A percentile compares a stretch with the other conserved stretches of the same genome.
Evolutionary conservation across 2,329 filamentous ascomycete species (phyloP).

Genomic region (Taxawa tesnikishii): DNA sequence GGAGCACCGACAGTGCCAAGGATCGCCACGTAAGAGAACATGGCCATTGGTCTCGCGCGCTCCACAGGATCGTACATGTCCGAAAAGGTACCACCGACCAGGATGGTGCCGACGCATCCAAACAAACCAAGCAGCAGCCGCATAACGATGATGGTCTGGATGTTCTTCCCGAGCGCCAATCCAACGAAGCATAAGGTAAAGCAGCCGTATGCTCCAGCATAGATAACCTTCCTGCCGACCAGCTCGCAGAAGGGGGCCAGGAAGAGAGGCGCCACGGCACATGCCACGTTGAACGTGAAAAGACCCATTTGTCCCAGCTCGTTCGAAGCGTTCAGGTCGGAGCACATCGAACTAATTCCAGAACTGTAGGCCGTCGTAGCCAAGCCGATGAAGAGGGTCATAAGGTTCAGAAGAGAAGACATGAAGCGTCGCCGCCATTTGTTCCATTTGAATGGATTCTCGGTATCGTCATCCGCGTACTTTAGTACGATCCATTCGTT

Average conservation of each 20-base stretch:
- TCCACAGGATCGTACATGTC: constrained; percentile 36
- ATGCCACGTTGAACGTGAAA: constrained; percentile 38
- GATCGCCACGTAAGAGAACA: constrained; percentile 37
- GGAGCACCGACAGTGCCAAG: constrained; percentile 41
- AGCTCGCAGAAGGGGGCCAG: constrained; percentile 39
- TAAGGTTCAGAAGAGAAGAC: constrained; percentile 34
- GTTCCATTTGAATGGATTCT: constrained; percentile 41
- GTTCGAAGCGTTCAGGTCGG: constrained; percentile 29
- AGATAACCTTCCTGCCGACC: constrained; percentile 34
- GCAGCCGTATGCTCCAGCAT: constrained; percentile 32
- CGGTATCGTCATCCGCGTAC: constrained; percentile 32
- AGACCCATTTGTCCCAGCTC: constrained; percentile 37
- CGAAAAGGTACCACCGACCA: constrained; percentile 37
- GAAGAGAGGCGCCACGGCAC: constrained; percentile 35
- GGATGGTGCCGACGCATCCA: constrained; percentile 36
- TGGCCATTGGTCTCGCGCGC: constrained; percentile 34
- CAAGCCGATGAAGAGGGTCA: constrained; percentile 42
- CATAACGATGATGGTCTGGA: constrained; percentile 35
- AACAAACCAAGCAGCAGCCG: constrained; percentile 36
- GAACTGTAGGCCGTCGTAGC: constrained; percentile 42
- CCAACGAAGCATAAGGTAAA: constrained; percentile 38
- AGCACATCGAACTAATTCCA: constrained; percentile 33
- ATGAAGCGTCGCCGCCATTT: constrained; percentile 32
- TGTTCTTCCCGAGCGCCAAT: constrained; percentile 34
- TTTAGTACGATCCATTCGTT: constrained; percentile 34